Conservation (phyloP, 768 basidiomycete species). For the Auriscalpium orientale region DNA sequence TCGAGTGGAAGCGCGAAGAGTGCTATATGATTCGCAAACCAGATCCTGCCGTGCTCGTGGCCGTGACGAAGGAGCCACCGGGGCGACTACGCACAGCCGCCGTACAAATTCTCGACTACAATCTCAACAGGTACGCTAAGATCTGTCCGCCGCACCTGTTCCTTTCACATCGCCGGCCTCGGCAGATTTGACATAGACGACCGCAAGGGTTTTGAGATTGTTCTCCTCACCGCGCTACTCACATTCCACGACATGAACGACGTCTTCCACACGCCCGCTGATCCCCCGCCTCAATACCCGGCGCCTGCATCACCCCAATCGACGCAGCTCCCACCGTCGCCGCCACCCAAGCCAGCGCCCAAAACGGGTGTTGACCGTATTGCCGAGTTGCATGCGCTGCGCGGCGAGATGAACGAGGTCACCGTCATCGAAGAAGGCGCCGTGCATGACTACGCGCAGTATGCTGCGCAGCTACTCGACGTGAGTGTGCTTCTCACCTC, state of each 20-base stretch:
- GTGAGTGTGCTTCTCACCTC: constrained; percentile 28
- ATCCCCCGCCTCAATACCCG: background rate
- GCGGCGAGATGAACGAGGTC: constrained; percentile 72
- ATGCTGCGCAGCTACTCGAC: constrained; percentile 56
- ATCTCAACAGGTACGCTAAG: constrained; percentile 56
- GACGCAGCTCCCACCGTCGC: constrained; percentile 31
- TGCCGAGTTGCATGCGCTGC: constrained; percentile 58
- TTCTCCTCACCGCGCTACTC: constrained; percentile 66
- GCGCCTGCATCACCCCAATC: constrained; percentile 4
- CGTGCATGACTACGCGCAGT: constrained; percentile 59
- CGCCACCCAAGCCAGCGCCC: constrained; percentile 55
- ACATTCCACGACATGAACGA: constrained; percentile 73
- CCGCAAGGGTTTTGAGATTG: constrained; percentile 79
- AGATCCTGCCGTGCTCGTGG: constrained; percentile 80
- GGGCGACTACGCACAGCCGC: constrained; percentile 56
- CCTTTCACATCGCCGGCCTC: background rate
- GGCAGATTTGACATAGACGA: constrained; percentile 77
- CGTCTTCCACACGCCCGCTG: constrained; percentile 30
- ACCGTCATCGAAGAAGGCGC: constrained; percentile 58
- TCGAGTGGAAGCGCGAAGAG: constrained; percentile 81
- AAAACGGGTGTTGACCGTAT: constrained; percentile 64
- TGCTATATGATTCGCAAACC: constrained; percentile 81
- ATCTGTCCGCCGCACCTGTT: background rate
- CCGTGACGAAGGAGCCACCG: constrained; percentile 68
- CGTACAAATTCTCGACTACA: constrained; percentile 79